These are phyloP conservation scores for Toxoplasma gondii DNA, from an alignment of 169 alveolate genomes.

Conservation along the genomic window DNA sequence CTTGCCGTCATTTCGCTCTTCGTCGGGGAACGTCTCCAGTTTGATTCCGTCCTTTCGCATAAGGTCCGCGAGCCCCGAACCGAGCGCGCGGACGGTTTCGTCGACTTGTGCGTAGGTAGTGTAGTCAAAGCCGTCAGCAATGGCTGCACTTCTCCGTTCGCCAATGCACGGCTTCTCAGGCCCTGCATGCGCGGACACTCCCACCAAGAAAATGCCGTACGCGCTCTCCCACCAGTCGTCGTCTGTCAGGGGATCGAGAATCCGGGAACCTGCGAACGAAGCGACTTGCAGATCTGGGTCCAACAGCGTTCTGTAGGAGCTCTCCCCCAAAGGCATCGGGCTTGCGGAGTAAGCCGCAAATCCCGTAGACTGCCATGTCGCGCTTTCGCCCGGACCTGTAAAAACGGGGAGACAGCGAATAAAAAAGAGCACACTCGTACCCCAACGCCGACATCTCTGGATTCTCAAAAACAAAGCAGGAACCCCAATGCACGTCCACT, in stretches of 20 bases:
- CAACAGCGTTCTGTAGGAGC: background rate
- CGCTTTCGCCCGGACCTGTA: conserved; percentile 24
- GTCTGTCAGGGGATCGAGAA: background rate
- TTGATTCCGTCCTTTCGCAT: background rate
- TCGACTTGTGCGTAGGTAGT: conserved; percentile 5
- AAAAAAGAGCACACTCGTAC: background rate
- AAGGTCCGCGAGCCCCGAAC: conserved; percentile 3
- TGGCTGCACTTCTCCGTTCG: background rate
- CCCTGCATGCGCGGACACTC: background rate
- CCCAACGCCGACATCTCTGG: too few species aligned
- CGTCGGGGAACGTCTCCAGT: conserved; percentile 11
- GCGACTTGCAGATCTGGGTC: background rate
- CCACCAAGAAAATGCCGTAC: conserved; percentile 22
- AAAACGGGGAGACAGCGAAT: background rate
- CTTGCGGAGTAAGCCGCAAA: background rate
- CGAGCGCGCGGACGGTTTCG: background rate
- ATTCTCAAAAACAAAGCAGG: background rate
- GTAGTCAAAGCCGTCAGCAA: background rate
- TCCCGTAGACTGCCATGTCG: background rate
- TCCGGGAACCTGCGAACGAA: background rate
- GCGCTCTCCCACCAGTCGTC: background rate
- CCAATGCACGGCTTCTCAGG: background rate
- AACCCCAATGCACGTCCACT: background rate
- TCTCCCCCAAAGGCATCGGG: background rate
- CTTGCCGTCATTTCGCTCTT: background rate